Base-by-base conservation (phyloP, 2,329 filamentous ascomycete species). In the Botrytis pseudocinerea region DNA sequence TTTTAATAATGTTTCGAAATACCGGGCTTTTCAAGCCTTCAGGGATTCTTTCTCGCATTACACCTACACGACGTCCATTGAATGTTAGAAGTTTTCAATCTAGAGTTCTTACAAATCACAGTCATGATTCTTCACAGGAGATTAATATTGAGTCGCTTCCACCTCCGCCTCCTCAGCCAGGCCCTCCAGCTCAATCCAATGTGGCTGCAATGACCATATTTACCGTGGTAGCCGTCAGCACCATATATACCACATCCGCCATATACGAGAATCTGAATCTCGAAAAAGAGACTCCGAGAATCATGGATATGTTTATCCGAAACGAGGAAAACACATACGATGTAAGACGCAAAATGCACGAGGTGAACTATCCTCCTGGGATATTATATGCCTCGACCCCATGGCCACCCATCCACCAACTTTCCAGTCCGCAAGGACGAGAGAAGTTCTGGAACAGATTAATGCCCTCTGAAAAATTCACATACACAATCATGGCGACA, bases 231-330 rank as follows among this genome's bases (percentile, higher is more conserved):
- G 68, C 68, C 32, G 68, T 70, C 8, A 32, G n/a, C 16, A 70
- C 68, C 9, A 70, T 70, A 62, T 70, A 60, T 1, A 46, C 68
- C 40, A 46, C 68, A 1, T 61, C 35, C 5, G 68, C 68, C 22
- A 20, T 62, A 14, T 61, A 18, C 16, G 68, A 70, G 42, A 70
- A 70, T 62, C 12, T 60, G 38, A 61, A 62, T 60, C 40, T 70
- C 22, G 20, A 61, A 25, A 70, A 70, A 38, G 68, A 70, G 22
- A 70, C 51, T 2, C 68, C 42, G 1, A 70, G 38, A 40, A 25
- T 70, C 16, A 14, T 70, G 28, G 10, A 32, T 18, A 20, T 62
- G 32, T 46, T 62, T 9, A 22, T 25, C 22, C 18, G 42, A 22
- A n/a, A 62, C 16, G 32, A 46, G 9, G 42, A 62, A 6, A 62